Base-by-base conservation (phyloP, 1,284 basidiomycete species). In the Sanguinoderma infundibulare region DNA sequence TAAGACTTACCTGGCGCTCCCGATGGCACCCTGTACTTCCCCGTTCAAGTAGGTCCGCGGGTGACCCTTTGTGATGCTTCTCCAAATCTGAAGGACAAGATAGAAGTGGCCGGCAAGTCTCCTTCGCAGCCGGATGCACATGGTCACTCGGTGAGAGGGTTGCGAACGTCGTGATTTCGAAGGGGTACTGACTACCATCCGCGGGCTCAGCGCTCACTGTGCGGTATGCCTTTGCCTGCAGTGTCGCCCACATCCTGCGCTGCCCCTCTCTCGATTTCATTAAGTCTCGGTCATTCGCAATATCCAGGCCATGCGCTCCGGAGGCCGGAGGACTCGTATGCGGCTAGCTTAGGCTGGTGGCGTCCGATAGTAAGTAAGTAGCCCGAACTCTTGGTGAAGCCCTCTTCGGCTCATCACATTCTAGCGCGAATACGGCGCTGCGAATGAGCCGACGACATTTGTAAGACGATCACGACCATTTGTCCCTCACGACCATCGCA, bases 401-500 rank as follows among this genome's bases (percentile, higher is more conserved):
- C 42, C 55, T 36, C 30, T 40, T 22, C 28, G 28, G 34, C 40
- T 46, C 49, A 53, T 38, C 57, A 36, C 40, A 38, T 54, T 49
- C 58, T 59, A 30, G 51, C 30, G 35, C 49, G 58, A 44, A 58
- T 34, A 55, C 32, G 35, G 49, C 38, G 46, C 24, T 28, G 51
- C 59, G 51, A 24, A 32, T 38, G 26, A 12, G 49, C 49, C 55
- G 53, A 50, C 38, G 50, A 46, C 28, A 57, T 50, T 42, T 44
- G 47, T 49, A 53, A 32, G 32, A 38, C 55, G 42, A 53, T 20
- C 44, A 14, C 32, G 42, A 53, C 24, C 44, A 14, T 26, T 15
- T 32, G 60, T 56, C 51, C 63, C 61, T 65, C 55, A 39, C 58
- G 59, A 62, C 61, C 30, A 42, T 65, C 61, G 50, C 59, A 42